Evolutionary conservation across 2,329 filamentous ascomycete genomes (phyloP).

Genomic region (Cladophialophora exuberans): DNA sequence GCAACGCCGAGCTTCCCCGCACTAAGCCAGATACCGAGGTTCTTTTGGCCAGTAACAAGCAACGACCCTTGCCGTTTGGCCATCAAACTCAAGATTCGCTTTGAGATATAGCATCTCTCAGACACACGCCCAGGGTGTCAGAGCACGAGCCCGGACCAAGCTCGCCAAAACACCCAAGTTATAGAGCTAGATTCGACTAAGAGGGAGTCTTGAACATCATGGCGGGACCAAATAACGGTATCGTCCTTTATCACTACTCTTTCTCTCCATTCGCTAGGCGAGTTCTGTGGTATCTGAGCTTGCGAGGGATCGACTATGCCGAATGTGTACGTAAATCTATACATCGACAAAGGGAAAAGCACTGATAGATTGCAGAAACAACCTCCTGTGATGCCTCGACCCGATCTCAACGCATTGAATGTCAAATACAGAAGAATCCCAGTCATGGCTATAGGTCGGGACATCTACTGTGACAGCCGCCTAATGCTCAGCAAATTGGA

Average conservation of each 20-base stretch:
- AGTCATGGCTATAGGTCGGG: slow-evolving; percentile 65
- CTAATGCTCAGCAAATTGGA: slow-evolving; percentile 67
- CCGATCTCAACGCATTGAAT: slow-evolving; percentile 64
- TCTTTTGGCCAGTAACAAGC: not conserved
- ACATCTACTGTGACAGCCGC: slow-evolving; percentile 71
- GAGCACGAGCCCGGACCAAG: too few relatives aligned
- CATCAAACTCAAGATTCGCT: too few relatives aligned
- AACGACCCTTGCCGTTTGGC: too few relatives aligned
- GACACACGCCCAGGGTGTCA: too few relatives aligned
- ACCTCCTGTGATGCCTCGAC: slow-evolving; percentile 67
- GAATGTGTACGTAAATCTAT: slow-evolving; percentile 63
- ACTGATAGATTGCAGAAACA: slow-evolving; percentile 56
- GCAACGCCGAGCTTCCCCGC: not conserved
- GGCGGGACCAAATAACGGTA: slow-evolving; percentile 28
- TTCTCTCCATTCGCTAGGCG: slow-evolving; percentile 67
- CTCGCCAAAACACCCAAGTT: too few relatives aligned
- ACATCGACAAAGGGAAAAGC: not conserved
- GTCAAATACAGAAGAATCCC: slow-evolving; percentile 72
- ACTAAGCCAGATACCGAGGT: not conserved
- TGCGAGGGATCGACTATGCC: slow-evolving; percentile 66
- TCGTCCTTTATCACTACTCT: slow-evolving; percentile 64
- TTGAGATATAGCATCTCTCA: too few relatives aligned
- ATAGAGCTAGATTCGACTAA: too few relatives aligned
- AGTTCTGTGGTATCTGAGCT: slow-evolving; percentile 68
- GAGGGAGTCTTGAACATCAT: slow-evolving; percentile 4